Percentiles rank a stretch among this genome's conserved stretches.
Evolutionary conservation across 345 rosid genomes (phyloP).

Genomic region (Syzygium aromaticum): DNA sequence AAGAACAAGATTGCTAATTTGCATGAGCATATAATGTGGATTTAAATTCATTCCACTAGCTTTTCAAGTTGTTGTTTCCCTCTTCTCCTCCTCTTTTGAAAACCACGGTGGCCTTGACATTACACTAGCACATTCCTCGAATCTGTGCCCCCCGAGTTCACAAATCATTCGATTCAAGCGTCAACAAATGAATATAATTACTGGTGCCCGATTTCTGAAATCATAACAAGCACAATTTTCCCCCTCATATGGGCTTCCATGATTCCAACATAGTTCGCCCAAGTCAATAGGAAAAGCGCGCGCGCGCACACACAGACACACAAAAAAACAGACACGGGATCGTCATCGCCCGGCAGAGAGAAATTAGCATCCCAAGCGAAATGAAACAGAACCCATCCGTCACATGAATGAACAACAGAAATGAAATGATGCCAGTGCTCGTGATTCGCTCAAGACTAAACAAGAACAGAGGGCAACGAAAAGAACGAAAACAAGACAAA

Average conservation of each 20-base stretch:
- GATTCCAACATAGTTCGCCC: not conserved
- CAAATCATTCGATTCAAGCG: not conserved
- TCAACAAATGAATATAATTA: not conserved
- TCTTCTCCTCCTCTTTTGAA: not conserved
- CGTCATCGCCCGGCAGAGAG: not conserved
- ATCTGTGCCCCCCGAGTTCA: not conserved
- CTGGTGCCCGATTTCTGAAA: not conserved
- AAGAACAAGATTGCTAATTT: not conserved
- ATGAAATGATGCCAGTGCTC: rapidly evolving
- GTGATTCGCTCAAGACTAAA: not conserved
- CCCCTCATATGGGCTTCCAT: not conserved
- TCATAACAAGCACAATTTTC: not conserved
- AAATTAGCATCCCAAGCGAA: not conserved
- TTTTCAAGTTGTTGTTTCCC: not conserved
- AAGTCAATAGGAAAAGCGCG: not conserved
- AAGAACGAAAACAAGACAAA: not conserved
- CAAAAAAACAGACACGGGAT: not conserved
- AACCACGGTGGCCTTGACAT: not conserved
- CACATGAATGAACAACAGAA: not conserved
- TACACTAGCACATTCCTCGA: not conserved
- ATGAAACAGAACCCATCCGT: not conserved
- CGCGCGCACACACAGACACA: too few species aligned
- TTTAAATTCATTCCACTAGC: not conserved
- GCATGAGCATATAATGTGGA: not conserved
- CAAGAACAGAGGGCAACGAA: not conserved